Conservation (phyloP, 306 rosid species). For the Fagus crenata region DNA sequence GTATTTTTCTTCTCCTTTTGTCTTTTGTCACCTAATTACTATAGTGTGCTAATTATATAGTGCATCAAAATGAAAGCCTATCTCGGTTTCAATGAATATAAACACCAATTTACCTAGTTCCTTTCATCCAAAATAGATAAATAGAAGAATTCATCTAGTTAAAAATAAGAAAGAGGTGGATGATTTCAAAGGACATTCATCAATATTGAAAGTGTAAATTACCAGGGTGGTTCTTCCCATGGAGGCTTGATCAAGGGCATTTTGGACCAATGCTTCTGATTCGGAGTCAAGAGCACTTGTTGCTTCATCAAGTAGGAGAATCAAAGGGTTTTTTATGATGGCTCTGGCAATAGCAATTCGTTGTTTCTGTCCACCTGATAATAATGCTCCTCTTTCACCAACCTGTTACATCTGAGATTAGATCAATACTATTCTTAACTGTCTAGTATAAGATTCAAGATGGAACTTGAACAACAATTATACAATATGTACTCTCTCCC, state of each 20-base stretch:
- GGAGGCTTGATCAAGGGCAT: conserved; percentile 96
- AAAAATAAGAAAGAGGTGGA: no score
- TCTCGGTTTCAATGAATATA: neutral
- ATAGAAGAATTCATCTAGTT: neutral
- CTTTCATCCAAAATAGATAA: neutral
- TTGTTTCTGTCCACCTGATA: conserved; percentile 97
- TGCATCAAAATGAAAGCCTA: neutral
- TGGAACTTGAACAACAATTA: neutral
- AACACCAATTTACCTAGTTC: neutral
- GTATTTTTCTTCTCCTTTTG: no score
- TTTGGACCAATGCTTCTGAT: conserved; percentile 82
- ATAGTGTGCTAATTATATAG: neutral
- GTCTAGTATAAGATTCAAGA: conserved; percentile 5
- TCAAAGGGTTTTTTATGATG: conserved; percentile 77
- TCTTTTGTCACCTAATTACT: neutral
- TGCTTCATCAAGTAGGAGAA: conserved; percentile 96
- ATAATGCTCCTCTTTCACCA: conserved; percentile 86
- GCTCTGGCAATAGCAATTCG: conserved; percentile 94
- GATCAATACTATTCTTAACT: conserved; percentile 1
- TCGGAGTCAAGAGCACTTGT: conserved; percentile 97
- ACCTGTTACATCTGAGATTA: conserved; percentile 42
- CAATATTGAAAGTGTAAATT: conserved; percentile 7
- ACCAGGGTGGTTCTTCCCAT: conserved; percentile 96
- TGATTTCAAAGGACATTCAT: neutral
- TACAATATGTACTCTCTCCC: neutral